These are phyloP conservation scores for Pisolithus sp. DNA, from an alignment of 768 basidiomycete genomes.

Conservation along the genomic window DNA sequence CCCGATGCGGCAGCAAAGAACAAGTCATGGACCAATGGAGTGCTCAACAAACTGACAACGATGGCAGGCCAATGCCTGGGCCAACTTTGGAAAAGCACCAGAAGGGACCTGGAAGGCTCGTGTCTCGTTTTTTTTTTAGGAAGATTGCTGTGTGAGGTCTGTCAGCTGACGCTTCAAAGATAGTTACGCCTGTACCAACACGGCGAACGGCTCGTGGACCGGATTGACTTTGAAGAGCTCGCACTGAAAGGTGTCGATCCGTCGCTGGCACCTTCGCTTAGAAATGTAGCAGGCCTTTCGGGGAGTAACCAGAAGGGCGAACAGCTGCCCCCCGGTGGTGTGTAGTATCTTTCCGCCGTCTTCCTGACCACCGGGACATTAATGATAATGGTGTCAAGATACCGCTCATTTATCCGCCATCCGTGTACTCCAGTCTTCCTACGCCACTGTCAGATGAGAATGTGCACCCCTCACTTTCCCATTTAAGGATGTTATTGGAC, in stretches of 20 bases:
- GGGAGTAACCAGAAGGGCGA: background rate
- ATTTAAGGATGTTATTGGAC: constrained; percentile 47
- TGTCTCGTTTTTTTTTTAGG: constrained; percentile 2
- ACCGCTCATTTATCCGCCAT: constrained; percentile 38
- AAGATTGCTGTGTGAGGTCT: background rate
- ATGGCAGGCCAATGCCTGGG: constrained; percentile 59
- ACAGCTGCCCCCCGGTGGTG: background rate
- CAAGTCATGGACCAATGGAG: constrained; percentile 8
- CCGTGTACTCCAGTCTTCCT: constrained; percentile 45
- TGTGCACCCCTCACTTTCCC: constrained; percentile 31
- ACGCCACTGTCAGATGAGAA: constrained; percentile 16
- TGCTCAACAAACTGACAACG: constrained; percentile 40
- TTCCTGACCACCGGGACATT: background rate
- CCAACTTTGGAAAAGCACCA: constrained; percentile 57
- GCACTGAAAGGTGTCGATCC: constrained; percentile 70
- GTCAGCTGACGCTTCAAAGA: constrained; percentile 4
- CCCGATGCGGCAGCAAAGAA: constrained; percentile 31
- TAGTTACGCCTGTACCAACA: constrained; percentile 55
- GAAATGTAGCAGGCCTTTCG: constrained; percentile 16
- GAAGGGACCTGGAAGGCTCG: constrained; percentile 70
- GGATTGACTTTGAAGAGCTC: constrained; percentile 76
- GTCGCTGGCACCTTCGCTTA: constrained; percentile 51
- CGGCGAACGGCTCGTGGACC: constrained; percentile 65
- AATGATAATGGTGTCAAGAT: constrained; percentile 38
- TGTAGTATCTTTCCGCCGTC: background rate